These are phyloP conservation scores for Tylopilus rubrobrunneus DNA, from an alignment of 768 basidiomycete genomes.

Conservation along the genomic window DNA sequence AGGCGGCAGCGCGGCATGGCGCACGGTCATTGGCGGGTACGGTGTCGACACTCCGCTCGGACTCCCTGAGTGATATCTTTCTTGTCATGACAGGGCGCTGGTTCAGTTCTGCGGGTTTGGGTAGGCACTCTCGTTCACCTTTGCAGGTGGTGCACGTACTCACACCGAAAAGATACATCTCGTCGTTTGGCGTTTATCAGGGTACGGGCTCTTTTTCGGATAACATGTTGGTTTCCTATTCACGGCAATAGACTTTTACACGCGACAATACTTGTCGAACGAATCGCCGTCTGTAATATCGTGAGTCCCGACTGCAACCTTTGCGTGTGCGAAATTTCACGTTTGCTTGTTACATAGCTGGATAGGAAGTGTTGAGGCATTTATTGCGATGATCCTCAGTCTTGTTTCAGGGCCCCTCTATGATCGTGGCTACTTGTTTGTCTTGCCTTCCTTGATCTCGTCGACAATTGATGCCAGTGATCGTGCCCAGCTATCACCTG, in stretches of 20 bases:
- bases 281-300: slow-evolving; percentile 34
- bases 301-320: slow-evolving; percentile 20
- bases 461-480: neutral
- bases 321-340: neutral
- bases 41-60: neutral
- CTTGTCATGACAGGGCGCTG: slow-evolving; percentile 23
- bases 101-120: slow-evolving; percentile 34
- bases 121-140: slow-evolving; percentile 4
- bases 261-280: slow-evolving; percentile 32
- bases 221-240: neutral
- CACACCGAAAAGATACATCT: slow-evolving; percentile 24
- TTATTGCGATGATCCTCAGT: slow-evolving; percentile 36
- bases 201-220: slow-evolving; percentile 12
- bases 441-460: neutral
- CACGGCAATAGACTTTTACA: slow-evolving; percentile 35
- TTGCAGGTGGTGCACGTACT: neutral
- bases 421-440: slow-evolving; percentile 50
- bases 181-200: slow-evolving; percentile 40
- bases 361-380: slow-evolving; percentile 47
- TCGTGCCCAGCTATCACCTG: slow-evolving; percentile 35
- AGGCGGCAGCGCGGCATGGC: slow-evolving; percentile 27
- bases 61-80: neutral
- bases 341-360: slow-evolving; percentile 20
- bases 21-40: slow-evolving; percentile 21
- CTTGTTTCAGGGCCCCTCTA: slow-evolving; percentile 42